Evolutionary conservation across 23 red algal genomes (phyloP).

Genomic region (Gracilariopsis chorda): DNA sequence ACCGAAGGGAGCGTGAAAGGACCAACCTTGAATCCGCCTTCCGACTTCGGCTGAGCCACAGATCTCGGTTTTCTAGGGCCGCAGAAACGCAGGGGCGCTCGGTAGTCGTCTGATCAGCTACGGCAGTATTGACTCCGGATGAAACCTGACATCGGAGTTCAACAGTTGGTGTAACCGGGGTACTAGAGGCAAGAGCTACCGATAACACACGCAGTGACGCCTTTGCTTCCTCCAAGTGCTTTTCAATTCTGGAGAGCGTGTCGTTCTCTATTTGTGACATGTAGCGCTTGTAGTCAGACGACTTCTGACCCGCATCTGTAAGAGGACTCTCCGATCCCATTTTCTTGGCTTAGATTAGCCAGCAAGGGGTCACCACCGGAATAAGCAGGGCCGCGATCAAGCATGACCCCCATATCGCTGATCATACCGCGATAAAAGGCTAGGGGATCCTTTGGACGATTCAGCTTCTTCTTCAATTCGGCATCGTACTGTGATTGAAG

Average conservation of each 20-base stretch:
- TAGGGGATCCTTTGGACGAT: slow-evolving; percentile 24
- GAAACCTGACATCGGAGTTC: slow-evolving; percentile 33
- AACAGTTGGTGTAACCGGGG: not conserved
- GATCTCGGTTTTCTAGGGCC: not conserved
- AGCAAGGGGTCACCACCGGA: slow-evolving; percentile 47
- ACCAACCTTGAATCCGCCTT: slow-evolving; percentile 25
- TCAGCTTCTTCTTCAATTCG: slow-evolving; percentile 17
- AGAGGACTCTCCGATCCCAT: slow-evolving; percentile 33
- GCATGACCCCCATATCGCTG: slow-evolving; percentile 46
- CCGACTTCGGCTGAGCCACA: slow-evolving; percentile 2
- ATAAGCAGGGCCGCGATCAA: slow-evolving; percentile 48
- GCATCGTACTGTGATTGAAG: slow-evolving; percentile 49
- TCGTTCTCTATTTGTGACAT: slow-evolving; percentile 54
- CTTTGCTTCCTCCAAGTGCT: slow-evolving; percentile 56
- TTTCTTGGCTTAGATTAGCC: slow-evolving; percentile 45
- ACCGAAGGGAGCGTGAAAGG: not conserved
- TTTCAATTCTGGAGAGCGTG: slow-evolving; percentile 57
- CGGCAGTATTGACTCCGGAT: not conserved
- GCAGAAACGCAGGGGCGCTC: slow-evolving; percentile 7
- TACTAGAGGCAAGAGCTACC: slow-evolving; percentile 33
- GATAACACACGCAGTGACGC: slow-evolving; percentile 50
- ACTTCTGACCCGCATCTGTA: slow-evolving; percentile 32
- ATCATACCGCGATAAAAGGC: slow-evolving; percentile 23
- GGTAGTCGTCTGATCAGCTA: not conserved
- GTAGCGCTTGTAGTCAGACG: slow-evolving; percentile 59